These are phyloP conservation scores for Tetrapisispora namnaoensis DNA, from an alignment of 805 yeast genomes.

Conservation along the genomic window DNA sequence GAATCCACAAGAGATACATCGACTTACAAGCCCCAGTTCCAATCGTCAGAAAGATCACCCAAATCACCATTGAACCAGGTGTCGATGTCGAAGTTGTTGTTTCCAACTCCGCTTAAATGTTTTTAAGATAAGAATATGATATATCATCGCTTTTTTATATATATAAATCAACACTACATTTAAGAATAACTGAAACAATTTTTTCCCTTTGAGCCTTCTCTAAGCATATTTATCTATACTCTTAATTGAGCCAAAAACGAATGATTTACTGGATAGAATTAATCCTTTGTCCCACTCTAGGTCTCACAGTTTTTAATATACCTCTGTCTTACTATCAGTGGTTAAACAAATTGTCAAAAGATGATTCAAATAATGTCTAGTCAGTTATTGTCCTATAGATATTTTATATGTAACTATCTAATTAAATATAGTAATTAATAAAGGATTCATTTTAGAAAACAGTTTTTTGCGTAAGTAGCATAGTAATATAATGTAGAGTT, in stretches of 20 bases:
- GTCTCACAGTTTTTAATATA: slow-evolving; percentile 30
- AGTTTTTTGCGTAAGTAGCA: not conserved
- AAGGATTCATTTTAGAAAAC: not conserved
- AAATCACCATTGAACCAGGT: slow-evolving; percentile 98
- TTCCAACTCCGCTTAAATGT: slow-evolving; percentile 33
- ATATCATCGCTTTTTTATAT: too few species aligned
- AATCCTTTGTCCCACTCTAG: slow-evolving; percentile 29
- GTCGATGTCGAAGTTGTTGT: slow-evolving; percentile 93
- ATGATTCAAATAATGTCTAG: not conserved
- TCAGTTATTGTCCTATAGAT: not conserved
- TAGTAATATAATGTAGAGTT: not conserved
- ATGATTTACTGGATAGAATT: not conserved
- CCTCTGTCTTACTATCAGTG: slow-evolving; percentile 34
- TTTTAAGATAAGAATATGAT: not conserved
- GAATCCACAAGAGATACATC: slow-evolving; percentile 99
- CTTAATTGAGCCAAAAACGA: slow-evolving; percentile 1
- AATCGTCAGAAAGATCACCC: slow-evolving; percentile 89
- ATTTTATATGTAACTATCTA: slow-evolving; percentile 1
- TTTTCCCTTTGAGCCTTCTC: not conserved
- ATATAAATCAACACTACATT: not conserved
- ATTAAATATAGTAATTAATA: not conserved
- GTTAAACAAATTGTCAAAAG: slow-evolving; percentile 17
- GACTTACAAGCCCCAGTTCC: slow-evolving; percentile 96
- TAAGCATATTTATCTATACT: not conserved
- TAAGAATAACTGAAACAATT: not conserved